phyloP scores from a whole-genome alignment of 169 alveolate species.

The Amoebophrya sp. region DNA sequence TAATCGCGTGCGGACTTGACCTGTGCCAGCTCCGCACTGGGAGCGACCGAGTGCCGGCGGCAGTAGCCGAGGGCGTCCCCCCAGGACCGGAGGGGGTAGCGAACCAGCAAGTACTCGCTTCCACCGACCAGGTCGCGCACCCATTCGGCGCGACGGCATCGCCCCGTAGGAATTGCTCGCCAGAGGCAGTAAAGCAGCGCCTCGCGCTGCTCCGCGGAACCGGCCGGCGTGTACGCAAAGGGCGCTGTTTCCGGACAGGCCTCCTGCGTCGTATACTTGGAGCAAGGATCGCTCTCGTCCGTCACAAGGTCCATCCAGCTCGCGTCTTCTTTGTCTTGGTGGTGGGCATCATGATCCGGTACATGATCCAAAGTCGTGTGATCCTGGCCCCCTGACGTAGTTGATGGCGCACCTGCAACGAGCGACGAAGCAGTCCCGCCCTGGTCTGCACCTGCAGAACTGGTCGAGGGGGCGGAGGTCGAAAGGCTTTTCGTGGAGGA shows the following conservation, averaged over 20 bases:
- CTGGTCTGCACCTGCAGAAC: too few species aligned
- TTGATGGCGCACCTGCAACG: too few species aligned
- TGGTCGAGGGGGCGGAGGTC: background rate
- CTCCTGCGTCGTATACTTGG: background rate
- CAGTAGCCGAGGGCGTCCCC: background rate
- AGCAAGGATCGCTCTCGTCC: background rate
- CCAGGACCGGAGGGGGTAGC: background rate
- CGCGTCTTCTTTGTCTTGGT: too few species aligned
- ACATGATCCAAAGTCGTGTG: too few species aligned
- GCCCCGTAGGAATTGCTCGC: background rate
- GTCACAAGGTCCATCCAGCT: background rate
- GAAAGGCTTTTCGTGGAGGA: background rate
- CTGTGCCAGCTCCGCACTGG: background rate
- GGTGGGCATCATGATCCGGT: too few species aligned
- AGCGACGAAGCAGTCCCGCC: background rate
- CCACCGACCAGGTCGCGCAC: background rate
- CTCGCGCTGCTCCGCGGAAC: too few species aligned
- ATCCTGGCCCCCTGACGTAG: background rate
- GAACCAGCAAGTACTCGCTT: background rate
- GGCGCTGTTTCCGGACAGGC: background rate
- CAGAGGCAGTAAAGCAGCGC: background rate
- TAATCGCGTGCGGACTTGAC: background rate
- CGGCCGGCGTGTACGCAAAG: too few species aligned
- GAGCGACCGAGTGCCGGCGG: background rate
- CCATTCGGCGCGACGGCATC: background rate